Conservation (phyloP, 257 asterid genomes). For the Rauvolfia tetraphylla region DNA sequence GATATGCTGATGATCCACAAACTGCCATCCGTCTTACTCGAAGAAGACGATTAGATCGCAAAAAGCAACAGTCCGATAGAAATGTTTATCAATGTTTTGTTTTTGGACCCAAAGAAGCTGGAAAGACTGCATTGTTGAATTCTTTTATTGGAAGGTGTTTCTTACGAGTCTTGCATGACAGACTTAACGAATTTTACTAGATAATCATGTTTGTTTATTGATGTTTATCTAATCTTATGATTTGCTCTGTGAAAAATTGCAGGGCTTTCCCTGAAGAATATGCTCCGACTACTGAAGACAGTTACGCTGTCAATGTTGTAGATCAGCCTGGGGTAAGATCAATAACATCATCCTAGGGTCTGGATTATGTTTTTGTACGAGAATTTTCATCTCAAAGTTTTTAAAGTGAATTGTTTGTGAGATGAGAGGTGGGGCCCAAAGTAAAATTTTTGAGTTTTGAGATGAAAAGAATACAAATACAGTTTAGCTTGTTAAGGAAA, state of each 20-base stretch:
- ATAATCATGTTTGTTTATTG: conserved; percentile 4
- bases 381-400: too few species aligned
- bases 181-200: background rate
- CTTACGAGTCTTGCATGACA: conserved; percentile 11
- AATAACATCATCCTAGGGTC: conserved; percentile 4
- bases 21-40: conserved; percentile 79
- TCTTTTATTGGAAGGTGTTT: conserved; percentile 76
- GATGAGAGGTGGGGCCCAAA: too few species aligned
- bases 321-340: conserved; percentile 62
- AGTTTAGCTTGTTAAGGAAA: background rate
- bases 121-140: conserved; percentile 78
- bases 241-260: conserved; percentile 10
- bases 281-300: conserved; percentile 51
- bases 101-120: conserved; percentile 89
- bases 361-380: too few species aligned
- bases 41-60: conserved; percentile 86
- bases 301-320: conserved; percentile 66
- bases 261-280: conserved; percentile 82
- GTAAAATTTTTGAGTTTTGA: too few species aligned
- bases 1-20: conserved; percentile 84
- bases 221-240: background rate
- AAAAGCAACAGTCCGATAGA: conserved; percentile 81
- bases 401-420: too few species aligned
- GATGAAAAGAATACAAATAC: too few species aligned
- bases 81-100: conserved; percentile 85